Conservation (phyloP, 2,329 filamentous ascomycete genomes). For the Blastomyces parvus region DNA sequence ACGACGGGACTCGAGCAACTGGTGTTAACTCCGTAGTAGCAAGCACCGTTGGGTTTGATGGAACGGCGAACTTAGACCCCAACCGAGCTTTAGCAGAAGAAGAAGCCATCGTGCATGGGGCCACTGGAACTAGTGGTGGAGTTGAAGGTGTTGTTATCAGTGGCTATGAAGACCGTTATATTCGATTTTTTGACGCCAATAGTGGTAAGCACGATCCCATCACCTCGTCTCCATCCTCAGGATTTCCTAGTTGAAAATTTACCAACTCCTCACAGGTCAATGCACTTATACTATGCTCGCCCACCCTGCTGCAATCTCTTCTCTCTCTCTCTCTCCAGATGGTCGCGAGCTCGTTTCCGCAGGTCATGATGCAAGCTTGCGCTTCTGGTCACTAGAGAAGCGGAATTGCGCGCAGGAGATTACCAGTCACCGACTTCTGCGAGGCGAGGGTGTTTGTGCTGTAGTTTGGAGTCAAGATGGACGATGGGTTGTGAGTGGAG, state of each 20-base stretch:
- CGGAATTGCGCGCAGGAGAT: constrained; percentile 92
- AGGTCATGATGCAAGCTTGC: constrained; percentile 86
- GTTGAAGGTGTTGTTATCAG: constrained; percentile 92
- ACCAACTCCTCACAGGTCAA: constrained; percentile 58
- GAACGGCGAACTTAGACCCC: constrained; percentile 49
- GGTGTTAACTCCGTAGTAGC: constrained; percentile 87
- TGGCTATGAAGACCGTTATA: constrained; percentile 91
- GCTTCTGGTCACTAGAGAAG: constrained; percentile 97
- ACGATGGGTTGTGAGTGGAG: constrained; percentile 85
- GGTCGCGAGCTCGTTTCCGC: constrained; percentile 90
- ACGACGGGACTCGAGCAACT: constrained; percentile 72
- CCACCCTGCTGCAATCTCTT: constrained; percentile 85
- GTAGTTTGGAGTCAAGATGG: constrained; percentile 96
- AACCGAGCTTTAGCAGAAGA: constrained; percentile 57
- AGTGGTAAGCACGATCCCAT: constrained; percentile 62
- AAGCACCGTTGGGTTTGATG: constrained; percentile 71
- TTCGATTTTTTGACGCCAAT: constrained; percentile 96
- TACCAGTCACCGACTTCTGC: constrained; percentile 84
- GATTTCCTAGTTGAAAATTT: not conserved
- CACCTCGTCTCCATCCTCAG: not conserved
- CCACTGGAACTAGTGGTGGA: constrained; percentile 71
- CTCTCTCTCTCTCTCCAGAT: constrained; percentile 83
- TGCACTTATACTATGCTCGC: constrained; percentile 99
- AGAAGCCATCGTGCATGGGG: constrained; percentile 63
- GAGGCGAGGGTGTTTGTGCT: constrained; percentile 86